Conservation (phyloP, 2,329 filamentous ascomycete genomes). For the Talaromyces sp. region DNA sequence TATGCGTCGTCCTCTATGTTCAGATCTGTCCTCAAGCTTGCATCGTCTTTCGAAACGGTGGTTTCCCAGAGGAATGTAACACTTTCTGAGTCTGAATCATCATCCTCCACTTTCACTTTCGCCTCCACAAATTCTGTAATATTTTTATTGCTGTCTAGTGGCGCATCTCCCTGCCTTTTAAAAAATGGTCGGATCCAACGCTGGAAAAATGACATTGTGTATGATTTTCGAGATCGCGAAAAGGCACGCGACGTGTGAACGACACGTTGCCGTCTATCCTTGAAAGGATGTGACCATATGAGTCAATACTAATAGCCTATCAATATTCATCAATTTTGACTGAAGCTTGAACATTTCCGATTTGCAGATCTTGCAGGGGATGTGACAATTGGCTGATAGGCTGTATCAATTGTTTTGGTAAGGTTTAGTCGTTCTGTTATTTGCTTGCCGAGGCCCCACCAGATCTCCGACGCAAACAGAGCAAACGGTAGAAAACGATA, state of each 20-base stretch:
- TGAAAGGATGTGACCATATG: neutral
- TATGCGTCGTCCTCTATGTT: neutral
- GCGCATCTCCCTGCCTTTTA: neutral
- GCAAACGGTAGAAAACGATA: slow-evolving; percentile 15
- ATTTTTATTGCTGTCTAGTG: neutral
- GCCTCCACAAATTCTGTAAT: neutral
- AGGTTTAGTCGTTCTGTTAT: neutral
- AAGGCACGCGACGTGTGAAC: neutral
- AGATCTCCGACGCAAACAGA: slow-evolving; percentile 13
- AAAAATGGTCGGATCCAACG: neutral
- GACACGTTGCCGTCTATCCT: neutral
- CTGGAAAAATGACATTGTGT: neutral
- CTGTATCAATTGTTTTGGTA: neutral
- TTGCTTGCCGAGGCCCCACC: slow-evolving; percentile 6
- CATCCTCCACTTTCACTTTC: neutral
- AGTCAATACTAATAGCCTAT: neutral
- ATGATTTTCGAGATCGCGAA: neutral
- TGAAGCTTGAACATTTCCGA: too few relatives aligned
- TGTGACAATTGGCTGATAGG: neutral
- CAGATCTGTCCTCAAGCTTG: neutral
- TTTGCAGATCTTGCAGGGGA: neutral
- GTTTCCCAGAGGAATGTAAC: neutral
- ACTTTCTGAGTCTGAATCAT: neutral
- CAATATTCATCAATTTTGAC: too few relatives aligned
- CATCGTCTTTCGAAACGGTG: neutral